Percentiles rank a stretch among this genome's conserved stretches.
phyloP scores from a whole-genome alignment of 1,139 yeast species.

The Yamadazyma triangularis region DNA sequence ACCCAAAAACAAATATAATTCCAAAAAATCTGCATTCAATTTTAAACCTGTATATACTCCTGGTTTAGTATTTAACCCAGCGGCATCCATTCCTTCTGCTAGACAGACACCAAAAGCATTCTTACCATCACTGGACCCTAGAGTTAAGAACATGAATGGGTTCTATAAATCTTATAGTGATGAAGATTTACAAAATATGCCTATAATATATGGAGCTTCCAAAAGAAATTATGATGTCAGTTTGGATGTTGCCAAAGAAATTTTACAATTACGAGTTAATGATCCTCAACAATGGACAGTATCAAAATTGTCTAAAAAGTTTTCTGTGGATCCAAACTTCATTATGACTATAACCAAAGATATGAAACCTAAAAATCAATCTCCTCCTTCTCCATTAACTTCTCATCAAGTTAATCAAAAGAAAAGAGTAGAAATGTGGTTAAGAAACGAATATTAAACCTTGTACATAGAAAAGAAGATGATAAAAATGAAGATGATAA shows the following conservation, averaged over 20 bases:
- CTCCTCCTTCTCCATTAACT: constrained; percentile 8
- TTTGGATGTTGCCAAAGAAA: constrained; percentile 57
- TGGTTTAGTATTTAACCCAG: constrained; percentile 40
- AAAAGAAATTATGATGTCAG: constrained; percentile 55
- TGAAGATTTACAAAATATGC: constrained; percentile 51
- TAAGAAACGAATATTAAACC: constrained; percentile 49
- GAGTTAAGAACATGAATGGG: constrained; percentile 32
- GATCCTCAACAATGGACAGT: constrained; percentile 69
- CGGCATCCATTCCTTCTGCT: constrained; percentile 27
- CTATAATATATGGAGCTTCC: constrained; percentile 39
- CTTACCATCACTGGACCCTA: constrained; percentile 60
- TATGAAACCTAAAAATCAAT: constrained; percentile 6
- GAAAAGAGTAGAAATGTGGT: constrained; percentile 59
- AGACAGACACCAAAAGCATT: constrained; percentile 66
- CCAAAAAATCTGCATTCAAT: constrained; percentile 36
- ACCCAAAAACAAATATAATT: constrained; percentile 37
- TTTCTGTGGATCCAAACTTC: constrained; percentile 25
- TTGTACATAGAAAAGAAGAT: no score
- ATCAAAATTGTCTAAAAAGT: constrained; percentile 61
- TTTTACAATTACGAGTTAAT: constrained; percentile 53
- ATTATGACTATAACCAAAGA: constrained; percentile 12
- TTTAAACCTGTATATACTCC: constrained; percentile 37
- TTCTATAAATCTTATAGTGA: constrained; percentile 21
- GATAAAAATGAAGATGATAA: no score
- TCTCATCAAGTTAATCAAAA: constrained; percentile 49